Evolutionary conservation across 2,329 filamentous ascomycete species (phyloP), one percentile per base, ranked within the genome.

Genomic region (Pseudogymnoascus sp.): DNA sequence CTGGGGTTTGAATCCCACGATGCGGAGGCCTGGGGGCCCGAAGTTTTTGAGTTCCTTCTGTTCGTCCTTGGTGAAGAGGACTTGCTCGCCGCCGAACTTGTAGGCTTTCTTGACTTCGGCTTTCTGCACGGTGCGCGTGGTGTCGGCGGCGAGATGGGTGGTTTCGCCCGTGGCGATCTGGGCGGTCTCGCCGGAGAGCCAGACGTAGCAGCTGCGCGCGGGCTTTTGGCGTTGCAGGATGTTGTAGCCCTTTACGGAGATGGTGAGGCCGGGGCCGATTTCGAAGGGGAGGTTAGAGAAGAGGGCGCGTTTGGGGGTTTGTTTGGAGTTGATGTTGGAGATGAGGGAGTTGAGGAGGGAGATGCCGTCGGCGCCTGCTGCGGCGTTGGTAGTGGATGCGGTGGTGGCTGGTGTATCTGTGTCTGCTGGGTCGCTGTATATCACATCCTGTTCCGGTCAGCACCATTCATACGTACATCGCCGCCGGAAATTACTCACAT

Each of bases 201-300:
- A 97, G 66, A 99, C 86, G 71, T 92, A 97, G 71, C 89, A 93
- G 44, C 86, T 95, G 61, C 92, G 83, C 3, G 88, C 88, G 11
- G 91, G 89, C 60, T 86, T 84, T 73, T 97, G 93, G 50, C 86
- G 86, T 70, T 96, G 93, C 62, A 97, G 82, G 11, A 97, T 78
- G 61, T 96, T 90, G 77, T 93, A 99, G 5, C 95, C 95, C 71
- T 96, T 97, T 40, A 99, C 88, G 0, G 93, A 93, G 62, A 99
- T 96, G 47, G 82, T 86, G 24, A 99, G 78, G 1, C 86, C 86
- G 0, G 93, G 93, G 0, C 90, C 92, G 62, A 99, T 83, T 73
- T 97, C 93, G 63, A 99, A 83, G 0, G 90, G 85, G n/a, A 97
- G 79, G 61, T 89, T 91, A 2, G 89, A 91, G 74, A 99, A 97